phyloP scores from a whole-genome alignment of 192 early-diverging fungal species.

The Linderina pennispora region DNA sequence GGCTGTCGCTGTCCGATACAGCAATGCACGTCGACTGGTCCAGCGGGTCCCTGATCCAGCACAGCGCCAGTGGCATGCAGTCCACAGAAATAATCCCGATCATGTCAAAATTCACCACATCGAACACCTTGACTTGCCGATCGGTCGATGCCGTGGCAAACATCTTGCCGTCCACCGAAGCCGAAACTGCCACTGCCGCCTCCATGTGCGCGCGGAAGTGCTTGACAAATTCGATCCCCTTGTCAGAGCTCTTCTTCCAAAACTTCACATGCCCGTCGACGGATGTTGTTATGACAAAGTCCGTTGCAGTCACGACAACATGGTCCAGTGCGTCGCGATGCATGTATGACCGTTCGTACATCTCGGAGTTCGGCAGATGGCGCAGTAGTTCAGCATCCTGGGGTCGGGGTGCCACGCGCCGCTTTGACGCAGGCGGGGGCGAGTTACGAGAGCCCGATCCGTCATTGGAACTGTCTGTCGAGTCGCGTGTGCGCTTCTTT shows the following conservation, averaged over 20 bases:
- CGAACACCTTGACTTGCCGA: conserved; percentile 88
- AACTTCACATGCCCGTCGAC: conserved; percentile 97
- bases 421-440: not conserved
- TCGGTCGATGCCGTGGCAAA: conserved; percentile 81
- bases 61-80: conserved; percentile 68
- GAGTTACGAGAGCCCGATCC: not conserved
- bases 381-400: conserved; percentile 76
- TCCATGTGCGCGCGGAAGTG: conserved; percentile 86
- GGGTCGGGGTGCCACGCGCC: conserved; percentile 13
- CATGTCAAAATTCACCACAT: conserved; percentile 98
- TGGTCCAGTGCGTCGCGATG: conserved; percentile 86
- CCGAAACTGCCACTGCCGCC: conserved; percentile 49
- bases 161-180: conserved; percentile 70
- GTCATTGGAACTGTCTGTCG: no score
- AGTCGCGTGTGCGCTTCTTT: not conserved
- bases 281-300: conserved; percentile 93
- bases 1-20: conserved; percentile 66
- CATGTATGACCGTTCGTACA: conserved; percentile 96
- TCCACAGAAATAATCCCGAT: conserved; percentile 86
- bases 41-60: conserved; percentile 82
- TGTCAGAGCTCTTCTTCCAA: conserved; percentile 93
- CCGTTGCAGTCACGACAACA: conserved; percentile 68
- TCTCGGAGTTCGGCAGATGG: conserved; percentile 77
- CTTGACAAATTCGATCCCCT: conserved; percentile 98
- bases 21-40: conserved; percentile 80